A percentile compares a stretch with the other conserved stretches of the same genome.
Evolutionary conservation across 2,329 filamentous ascomycete genomes (phyloP).

Genomic region (Scedosporium minutisporum): DNA sequence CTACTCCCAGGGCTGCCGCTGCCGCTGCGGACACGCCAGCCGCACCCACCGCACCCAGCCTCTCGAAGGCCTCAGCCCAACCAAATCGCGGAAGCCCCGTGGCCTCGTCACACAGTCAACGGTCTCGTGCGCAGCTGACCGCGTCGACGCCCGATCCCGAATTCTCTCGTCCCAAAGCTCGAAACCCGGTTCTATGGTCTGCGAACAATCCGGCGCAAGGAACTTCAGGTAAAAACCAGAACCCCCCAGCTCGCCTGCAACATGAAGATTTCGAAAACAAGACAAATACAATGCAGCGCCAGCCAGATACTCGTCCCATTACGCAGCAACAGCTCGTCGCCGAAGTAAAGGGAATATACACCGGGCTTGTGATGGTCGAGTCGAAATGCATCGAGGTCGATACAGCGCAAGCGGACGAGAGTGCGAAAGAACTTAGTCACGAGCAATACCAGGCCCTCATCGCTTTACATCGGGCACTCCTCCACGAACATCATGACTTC

Average conservation of each 20-base stretch:
- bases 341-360: conserved; percentile 78
- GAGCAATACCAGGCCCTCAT: conserved; percentile 83
- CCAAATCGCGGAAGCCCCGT: background rate
- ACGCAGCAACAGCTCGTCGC: conserved; percentile 69
- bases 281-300: conserved; percentile 15
- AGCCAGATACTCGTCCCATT: conserved; percentile 59
- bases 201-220: background rate
- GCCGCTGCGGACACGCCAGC: background rate
- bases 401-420: conserved; percentile 37
- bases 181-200: background rate
- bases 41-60: background rate
- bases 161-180: background rate
- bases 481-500: conserved; percentile 79
- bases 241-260: background rate
- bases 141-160: background rate
- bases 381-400: conserved; percentile 80
- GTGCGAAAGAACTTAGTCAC: conserved; percentile 36
- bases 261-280: background rate
- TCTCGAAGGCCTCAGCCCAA: background rate
- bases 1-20: background rate
- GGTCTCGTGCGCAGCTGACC: background rate
- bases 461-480: conserved; percentile 66
- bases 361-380: conserved; percentile 77
- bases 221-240: background rate
- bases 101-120: background rate